Percentiles rank a stretch among this genome's conserved stretches.
phyloP scores from a whole-genome alignment of 805 yeast genomes.

The Lachancea meyersii region DNA sequence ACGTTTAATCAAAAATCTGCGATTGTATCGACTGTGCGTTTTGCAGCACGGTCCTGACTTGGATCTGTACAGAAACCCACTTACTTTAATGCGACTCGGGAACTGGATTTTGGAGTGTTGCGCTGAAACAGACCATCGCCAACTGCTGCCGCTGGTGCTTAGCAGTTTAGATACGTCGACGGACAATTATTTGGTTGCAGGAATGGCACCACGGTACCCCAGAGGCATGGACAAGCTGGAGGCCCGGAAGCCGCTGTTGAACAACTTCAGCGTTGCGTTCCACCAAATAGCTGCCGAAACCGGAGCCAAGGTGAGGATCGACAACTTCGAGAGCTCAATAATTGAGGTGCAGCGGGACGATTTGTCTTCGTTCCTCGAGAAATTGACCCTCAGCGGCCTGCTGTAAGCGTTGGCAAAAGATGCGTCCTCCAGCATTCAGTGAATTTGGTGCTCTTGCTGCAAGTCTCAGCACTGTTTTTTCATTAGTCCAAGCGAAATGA shows the following conservation, averaged over 20 bases:
- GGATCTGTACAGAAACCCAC: slow-evolving; percentile 73
- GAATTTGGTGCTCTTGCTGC: background rate
- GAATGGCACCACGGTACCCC: slow-evolving; percentile 79
- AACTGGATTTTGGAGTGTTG: slow-evolving; percentile 88
- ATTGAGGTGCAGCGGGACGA: slow-evolving; percentile 88
- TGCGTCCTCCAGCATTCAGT: background rate
- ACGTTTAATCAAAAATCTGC: slow-evolving; percentile 66
- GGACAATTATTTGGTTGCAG: slow-evolving; percentile 80
- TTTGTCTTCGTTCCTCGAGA: slow-evolving; percentile 78
- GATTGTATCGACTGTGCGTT: slow-evolving; percentile 79
- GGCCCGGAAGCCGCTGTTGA: slow-evolving; percentile 44
- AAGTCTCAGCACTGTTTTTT: background rate
- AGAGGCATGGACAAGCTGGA: slow-evolving; percentile 34
- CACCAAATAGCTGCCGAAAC: slow-evolving; percentile 79
- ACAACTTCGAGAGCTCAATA: slow-evolving; percentile 90
- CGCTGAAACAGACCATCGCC: slow-evolving; percentile 63
- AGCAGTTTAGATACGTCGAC: slow-evolving; percentile 72
- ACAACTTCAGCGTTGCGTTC: slow-evolving; percentile 86
- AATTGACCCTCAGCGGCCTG: slow-evolving; percentile 67
- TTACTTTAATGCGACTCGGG: slow-evolving; percentile 77
- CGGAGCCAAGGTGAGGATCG: slow-evolving; percentile 84
- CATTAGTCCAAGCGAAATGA: background rate
- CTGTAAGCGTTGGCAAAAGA: slow-evolving; percentile 21
- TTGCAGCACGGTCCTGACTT: slow-evolving; percentile 84
- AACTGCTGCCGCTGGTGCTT: slow-evolving; percentile 71